Base-by-base conservation (phyloP, 1,139 yeast species). In the Saccharomyces hybrid region DNA sequence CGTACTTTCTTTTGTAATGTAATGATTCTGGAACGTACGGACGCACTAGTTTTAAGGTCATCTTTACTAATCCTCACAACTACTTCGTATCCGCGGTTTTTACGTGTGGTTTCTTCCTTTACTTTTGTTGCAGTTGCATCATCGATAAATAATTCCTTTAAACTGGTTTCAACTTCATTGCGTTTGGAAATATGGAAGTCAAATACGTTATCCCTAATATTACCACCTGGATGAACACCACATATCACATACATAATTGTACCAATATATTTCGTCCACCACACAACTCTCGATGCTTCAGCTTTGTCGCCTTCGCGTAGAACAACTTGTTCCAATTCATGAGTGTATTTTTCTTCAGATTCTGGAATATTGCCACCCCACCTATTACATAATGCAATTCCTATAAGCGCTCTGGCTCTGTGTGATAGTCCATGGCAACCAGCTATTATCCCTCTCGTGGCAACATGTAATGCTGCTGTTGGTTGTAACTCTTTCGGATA, bases 221-320 rank as follows among this genome's bases (percentile, higher is more conserved):
- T 81, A 30, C 88, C 89, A 53, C 88, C 88, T 3, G 89, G 89
- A 65, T 82, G 85, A 50, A 84, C 84, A 63, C 88, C 88, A 64
- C 88, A 84, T 49, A 84, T 78, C 48, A 84, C 85, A 67, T 81
- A 84, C 86, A 84, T 82, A 60, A 83, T 75, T 54, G 82, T 79
- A 30, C 89, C 89, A 58, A 81, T 74, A 61, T 81, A 82, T 61
- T 79, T 75, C 1, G 87, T 83, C 88, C 88, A 84, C 80, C 85
- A 83, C 3, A 74, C 70, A 23, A 77, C 69, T 54, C 75, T 72
- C 54, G 75, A 73, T 56, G 74, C 71, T 51, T 76, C 79, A 38
- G 75, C 72, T 51, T 72, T 71, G 58, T 73, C 70, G 7, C 79
- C 77, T 56, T 78, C 81, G 31, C 81, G 73, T 49, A 72, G 63